Conservation (phyloP, 306 rosid genomes). For the Quercus alba region DNA sequence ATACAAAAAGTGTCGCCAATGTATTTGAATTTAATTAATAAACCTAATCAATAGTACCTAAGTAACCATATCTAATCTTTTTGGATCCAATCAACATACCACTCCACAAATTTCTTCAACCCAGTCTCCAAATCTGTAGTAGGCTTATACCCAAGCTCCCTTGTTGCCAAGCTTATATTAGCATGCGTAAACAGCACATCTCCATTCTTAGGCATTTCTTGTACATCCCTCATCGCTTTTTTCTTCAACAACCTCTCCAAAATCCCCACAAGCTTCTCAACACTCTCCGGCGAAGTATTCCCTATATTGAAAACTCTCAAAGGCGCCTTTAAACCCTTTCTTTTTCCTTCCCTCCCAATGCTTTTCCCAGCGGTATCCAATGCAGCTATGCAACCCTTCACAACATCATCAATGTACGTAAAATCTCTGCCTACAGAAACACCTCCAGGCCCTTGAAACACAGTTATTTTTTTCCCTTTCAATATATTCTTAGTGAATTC, state of each 20-base stretch:
- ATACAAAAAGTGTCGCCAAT: too few relatives aligned
- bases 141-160: conserved; percentile 37
- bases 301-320: conserved; percentile 31
- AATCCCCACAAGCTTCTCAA: conserved; percentile 26
- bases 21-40: too few relatives aligned
- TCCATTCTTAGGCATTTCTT: conserved; percentile 29
- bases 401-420: conserved; percentile 41
- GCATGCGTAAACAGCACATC: conserved; percentile 41
- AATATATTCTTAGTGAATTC: conserved; percentile 32
- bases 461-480: conserved; percentile 21
- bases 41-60: too few relatives aligned
- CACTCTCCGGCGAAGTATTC: conserved; percentile 32
- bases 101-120: conserved; percentile 38
- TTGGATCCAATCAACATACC: conserved; percentile 15
- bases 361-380: conserved; percentile 39
- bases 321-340: conserved; percentile 17
- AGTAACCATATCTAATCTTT: too few relatives aligned
- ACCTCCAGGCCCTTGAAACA: conserved; percentile 28
- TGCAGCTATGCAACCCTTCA: conserved; percentile 42
- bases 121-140: conserved; percentile 37
- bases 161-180: conserved; percentile 25
- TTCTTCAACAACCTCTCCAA: conserved; percentile 36
- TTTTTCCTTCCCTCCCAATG: conserved; percentile 31
- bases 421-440: conserved; percentile 38
- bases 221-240: conserved; percentile 20